Conservation (phyloP, 1,284 basidiomycete genomes). For the Naganishia cerealis region DNA sequence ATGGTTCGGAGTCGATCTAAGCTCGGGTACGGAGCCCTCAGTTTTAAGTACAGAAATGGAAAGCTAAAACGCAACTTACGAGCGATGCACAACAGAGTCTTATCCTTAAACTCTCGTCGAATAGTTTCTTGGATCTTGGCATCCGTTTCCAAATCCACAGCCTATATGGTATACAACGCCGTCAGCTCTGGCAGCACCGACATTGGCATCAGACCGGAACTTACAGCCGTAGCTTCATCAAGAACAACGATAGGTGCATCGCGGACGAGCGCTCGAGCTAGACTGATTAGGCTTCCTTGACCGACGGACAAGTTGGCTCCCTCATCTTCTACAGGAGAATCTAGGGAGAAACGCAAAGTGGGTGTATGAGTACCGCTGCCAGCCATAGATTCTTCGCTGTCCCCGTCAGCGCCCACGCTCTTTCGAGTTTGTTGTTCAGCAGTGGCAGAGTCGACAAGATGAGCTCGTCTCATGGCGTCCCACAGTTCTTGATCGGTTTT, state of each 20-base stretch:
- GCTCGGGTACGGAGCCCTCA: background rate
- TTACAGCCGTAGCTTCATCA: constrained; percentile 59
- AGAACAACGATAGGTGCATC: constrained; percentile 34
- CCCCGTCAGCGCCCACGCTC: constrained; percentile 53
- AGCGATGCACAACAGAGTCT: constrained; percentile 62
- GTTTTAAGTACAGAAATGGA: too few relatives aligned
- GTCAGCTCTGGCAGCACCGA: constrained; percentile 70
- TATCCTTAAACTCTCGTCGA: constrained; percentile 63
- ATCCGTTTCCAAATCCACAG: constrained; percentile 69
- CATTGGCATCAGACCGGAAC: constrained; percentile 59
- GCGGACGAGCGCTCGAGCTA: constrained; percentile 60
- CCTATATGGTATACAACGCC: constrained; percentile 56
- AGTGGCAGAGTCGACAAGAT: constrained; percentile 55
- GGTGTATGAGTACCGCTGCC: constrained; percentile 54
- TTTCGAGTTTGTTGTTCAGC: constrained; percentile 49
- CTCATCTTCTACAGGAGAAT: constrained; percentile 50
- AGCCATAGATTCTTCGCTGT: background rate
- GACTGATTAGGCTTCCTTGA: constrained; percentile 31
- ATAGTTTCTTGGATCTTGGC: constrained; percentile 72
- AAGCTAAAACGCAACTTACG: constrained; percentile 46
- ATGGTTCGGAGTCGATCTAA: constrained; percentile 69
- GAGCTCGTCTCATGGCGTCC: constrained; percentile 59
- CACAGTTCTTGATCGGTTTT: constrained; percentile 60
- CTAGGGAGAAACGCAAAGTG: constrained; percentile 60
- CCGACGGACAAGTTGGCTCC: constrained; percentile 39